phyloP scores from a whole-genome alignment of 768 basidiomycete genomes.

The Holtermannia corniformis region DNA sequence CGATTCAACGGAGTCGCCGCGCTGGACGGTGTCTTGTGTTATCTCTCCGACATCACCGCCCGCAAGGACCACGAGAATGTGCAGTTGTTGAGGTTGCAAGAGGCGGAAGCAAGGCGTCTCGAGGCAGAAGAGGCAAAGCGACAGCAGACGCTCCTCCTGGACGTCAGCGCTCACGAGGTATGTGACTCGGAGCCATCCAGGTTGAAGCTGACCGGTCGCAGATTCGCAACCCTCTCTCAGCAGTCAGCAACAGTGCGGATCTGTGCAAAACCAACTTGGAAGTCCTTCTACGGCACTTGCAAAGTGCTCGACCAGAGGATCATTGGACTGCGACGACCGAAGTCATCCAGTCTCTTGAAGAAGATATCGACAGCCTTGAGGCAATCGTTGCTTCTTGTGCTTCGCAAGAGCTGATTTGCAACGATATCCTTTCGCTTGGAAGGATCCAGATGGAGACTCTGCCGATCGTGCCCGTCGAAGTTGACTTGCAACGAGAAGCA shows the following conservation, averaged over 20 bases:
- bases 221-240: conserved; percentile 30
- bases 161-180: conserved; percentile 41
- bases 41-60: conserved; percentile 33
- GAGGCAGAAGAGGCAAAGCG: conserved; percentile 41
- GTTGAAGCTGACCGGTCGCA: no score
- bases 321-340: conserved; percentile 17
- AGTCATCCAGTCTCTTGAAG: conserved; percentile 32
- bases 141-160: conserved; percentile 44
- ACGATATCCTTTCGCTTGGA: conserved; percentile 44
- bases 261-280: conserved; percentile 39
- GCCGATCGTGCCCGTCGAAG: conserved; percentile 18
- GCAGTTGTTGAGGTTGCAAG: conserved; percentile 26
- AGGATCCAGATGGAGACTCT: conserved; percentile 42
- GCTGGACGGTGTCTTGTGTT: conserved; percentile 14
- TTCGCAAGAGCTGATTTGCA: conserved; percentile 43
- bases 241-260: conserved; percentile 39
- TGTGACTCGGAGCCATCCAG: no score
- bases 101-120: conserved; percentile 32
- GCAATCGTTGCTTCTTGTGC: conserved; percentile 43
- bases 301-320: conserved; percentile 3
- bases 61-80: conserved; percentile 35
- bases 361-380: conserved; percentile 40
- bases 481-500: conserved; percentile 32
- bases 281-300: conserved; percentile 31
- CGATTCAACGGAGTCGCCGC: neutral